These are phyloP conservation scores for Cladorrhinum sp. DNA, from an alignment of 2,329 filamentous ascomycete genomes.

Conservation along the genomic window DNA sequence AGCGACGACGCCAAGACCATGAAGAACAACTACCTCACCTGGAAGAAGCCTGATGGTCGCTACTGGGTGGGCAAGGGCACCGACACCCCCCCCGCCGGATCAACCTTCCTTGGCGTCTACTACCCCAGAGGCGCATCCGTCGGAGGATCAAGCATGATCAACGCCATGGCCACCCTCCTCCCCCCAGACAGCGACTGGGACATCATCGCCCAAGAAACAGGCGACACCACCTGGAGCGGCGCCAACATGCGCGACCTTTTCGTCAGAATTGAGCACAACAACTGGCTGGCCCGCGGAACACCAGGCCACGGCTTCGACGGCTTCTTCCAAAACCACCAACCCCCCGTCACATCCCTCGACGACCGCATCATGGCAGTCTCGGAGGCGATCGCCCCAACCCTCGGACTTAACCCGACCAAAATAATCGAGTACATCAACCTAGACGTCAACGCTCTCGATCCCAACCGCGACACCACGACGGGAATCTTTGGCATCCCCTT, in stretches of 20 bases:
- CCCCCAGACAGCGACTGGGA: constrained; percentile 8
- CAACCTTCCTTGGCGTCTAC: constrained; percentile 1
- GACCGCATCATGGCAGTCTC: not conserved
- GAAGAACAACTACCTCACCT: constrained; percentile 12
- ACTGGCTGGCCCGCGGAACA: not conserved
- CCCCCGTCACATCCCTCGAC: constrained; percentile 1
- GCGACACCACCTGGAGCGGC: constrained; percentile 6
- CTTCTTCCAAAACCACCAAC: not conserved
- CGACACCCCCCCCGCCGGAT: constrained; percentile 1
- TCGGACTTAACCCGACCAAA: not conserved
- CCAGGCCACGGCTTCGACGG: not conserved
- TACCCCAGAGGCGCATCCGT: constrained; percentile 5
- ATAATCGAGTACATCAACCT: not conserved
- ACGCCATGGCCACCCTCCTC: constrained; percentile 2
- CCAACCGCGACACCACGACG: not conserved
- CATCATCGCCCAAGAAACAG: not conserved
- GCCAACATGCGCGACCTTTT: constrained; percentile 6
- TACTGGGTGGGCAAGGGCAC: not conserved
- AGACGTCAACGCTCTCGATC: constrained; percentile 4
- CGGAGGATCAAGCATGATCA: constrained; percentile 5
- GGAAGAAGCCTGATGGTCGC: not conserved
- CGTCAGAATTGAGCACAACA: not conserved
- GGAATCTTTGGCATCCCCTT: constrained; percentile 8
- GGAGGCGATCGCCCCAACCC: not conserved
- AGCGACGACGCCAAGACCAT: constrained; percentile 6